Evolutionary conservation across 345 rosid genomes (phyloP).

Genomic region (Iberis pinnata): DNA sequence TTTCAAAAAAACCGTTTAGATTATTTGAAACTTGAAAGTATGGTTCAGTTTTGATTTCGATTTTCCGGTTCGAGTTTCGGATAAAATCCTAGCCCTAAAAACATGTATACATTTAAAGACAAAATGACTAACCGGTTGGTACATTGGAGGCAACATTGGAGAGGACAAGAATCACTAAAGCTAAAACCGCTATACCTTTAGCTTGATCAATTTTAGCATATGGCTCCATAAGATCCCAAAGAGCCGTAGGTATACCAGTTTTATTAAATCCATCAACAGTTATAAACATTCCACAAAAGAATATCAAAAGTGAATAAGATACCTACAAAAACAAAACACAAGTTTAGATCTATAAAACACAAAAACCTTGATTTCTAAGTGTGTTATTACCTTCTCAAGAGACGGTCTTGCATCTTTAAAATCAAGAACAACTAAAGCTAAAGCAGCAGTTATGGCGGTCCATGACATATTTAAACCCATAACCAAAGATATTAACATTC

Average conservation of each 20-base stretch:
- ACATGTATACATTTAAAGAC: background rate
- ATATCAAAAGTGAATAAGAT: slow-evolving; percentile 65
- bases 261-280: slow-evolving; percentile 75
- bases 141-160: slow-evolving; percentile 85
- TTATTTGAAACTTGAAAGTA: no score
- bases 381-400: slow-evolving; percentile 56
- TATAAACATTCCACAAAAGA: slow-evolving; percentile 91
- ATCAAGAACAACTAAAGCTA: slow-evolving; percentile 77
- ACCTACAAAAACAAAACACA: slow-evolving; percentile 38
- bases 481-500: slow-evolving; percentile 61
- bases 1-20: no score
- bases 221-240: slow-evolving; percentile 82
- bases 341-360: background rate
- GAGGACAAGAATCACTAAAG: slow-evolving; percentile 52
- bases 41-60: no score
- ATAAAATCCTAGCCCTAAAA: no score
- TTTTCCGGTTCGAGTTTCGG: no score
- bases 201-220: slow-evolving; percentile 41
- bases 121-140: slow-evolving; percentile 55
- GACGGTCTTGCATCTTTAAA: slow-evolving; percentile 74
- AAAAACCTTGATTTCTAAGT: background rate
- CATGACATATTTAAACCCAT: slow-evolving; percentile 83
- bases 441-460: slow-evolving; percentile 79
- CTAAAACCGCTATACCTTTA: slow-evolving; percentile 52
- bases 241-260: slow-evolving; percentile 67